These are phyloP conservation scores for Ustilago xerochloae DNA, from an alignment of 1,284 basidiomycete genomes.

Conservation along the genomic window DNA sequence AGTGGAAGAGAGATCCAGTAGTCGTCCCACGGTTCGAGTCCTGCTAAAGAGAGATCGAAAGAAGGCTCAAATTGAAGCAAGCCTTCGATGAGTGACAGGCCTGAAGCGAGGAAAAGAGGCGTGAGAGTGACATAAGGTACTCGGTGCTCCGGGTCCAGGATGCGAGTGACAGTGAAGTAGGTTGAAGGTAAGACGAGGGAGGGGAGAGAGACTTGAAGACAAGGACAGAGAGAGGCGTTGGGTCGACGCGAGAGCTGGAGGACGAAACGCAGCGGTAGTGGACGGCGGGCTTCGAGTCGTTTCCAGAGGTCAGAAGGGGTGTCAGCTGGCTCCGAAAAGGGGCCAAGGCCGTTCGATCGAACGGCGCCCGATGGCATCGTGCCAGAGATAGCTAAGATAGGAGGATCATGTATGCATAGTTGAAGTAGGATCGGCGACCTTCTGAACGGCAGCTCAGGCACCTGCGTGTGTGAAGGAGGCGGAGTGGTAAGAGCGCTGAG, in stretches of 20 bases:
- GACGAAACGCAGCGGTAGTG: slow-evolving; percentile 21
- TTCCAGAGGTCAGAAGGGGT: slow-evolving; percentile 14
- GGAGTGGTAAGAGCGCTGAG: too few relatives aligned
- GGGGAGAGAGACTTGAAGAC: slow-evolving; percentile 14
- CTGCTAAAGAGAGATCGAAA: slow-evolving; percentile 27
- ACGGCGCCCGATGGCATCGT: too few relatives aligned
- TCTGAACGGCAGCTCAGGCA: too few relatives aligned
- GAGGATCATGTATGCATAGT: not conserved
- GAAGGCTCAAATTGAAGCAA: slow-evolving; percentile 16
- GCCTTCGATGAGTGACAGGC: slow-evolving; percentile 28
- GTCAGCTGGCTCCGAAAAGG: not conserved
- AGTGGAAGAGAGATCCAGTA: slow-evolving; percentile 31
- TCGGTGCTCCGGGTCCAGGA: slow-evolving; percentile 46
- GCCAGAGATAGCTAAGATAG: not conserved
- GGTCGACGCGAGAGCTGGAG: slow-evolving; percentile 31
- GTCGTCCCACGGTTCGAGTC: slow-evolving; percentile 50
- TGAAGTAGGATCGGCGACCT: too few relatives aligned
- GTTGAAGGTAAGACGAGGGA: not conserved
- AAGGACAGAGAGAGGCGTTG: slow-evolving; percentile 32
- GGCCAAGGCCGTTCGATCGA: not conserved
- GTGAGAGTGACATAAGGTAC: slow-evolving; percentile 39
- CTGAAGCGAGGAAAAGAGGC: slow-evolving; percentile 15
- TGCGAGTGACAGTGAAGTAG: slow-evolving; percentile 19
- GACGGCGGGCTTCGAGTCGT: slow-evolving; percentile 10
- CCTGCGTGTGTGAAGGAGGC: too few relatives aligned